Percentiles rank a stretch among this genome's conserved stretches.
phyloP scores from a whole-genome alignment of 2,329 filamentous ascomycete species.

The Botrytis byssoidea region DNA sequence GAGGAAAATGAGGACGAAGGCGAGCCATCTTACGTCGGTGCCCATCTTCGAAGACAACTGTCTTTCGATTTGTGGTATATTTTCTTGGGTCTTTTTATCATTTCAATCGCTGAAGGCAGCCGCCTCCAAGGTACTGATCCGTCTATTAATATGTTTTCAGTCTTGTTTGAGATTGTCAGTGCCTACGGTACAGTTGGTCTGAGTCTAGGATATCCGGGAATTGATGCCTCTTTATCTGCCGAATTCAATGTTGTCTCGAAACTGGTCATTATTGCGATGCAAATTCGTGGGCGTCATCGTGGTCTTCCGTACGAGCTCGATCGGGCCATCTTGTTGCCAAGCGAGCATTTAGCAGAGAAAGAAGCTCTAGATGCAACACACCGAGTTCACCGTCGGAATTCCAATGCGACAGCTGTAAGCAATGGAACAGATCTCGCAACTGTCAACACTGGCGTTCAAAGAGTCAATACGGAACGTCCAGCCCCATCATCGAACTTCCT shows the following conservation, averaged over 20 bases:
- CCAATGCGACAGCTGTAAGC: constrained; percentile 20
- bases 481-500: constrained; percentile 31
- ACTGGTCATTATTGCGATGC: constrained; percentile 66
- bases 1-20: constrained; percentile 52
- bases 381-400: constrained; percentile 26
- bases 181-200: constrained; percentile 94
- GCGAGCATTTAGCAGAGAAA: constrained; percentile 60
- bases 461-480: constrained; percentile 22
- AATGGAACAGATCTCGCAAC: constrained; percentile 8
- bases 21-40: constrained; percentile 77
- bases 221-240: constrained; percentile 77
- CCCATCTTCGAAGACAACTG: constrained; percentile 87
- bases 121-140: constrained; percentile 59
- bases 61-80: constrained; percentile 99
- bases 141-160: constrained; percentile 66
- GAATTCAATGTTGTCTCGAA: constrained; percentile 70
- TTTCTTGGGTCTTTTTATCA: constrained; percentile 88
- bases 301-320: constrained; percentile 68
- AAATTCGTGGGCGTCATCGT: constrained; percentile 67
- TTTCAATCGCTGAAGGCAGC: constrained; percentile 80
- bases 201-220: constrained; percentile 73
- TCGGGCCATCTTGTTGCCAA: constrained; percentile 66
- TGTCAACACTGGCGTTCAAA: constrained; percentile 20
- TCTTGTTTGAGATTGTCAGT: constrained; percentile 83
- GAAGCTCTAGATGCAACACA: constrained; percentile 49